These are phyloP conservation scores for Ophiocordyceps unilateralis DNA, from an alignment of 2,329 filamentous ascomycete species.

Conservation along the genomic window DNA sequence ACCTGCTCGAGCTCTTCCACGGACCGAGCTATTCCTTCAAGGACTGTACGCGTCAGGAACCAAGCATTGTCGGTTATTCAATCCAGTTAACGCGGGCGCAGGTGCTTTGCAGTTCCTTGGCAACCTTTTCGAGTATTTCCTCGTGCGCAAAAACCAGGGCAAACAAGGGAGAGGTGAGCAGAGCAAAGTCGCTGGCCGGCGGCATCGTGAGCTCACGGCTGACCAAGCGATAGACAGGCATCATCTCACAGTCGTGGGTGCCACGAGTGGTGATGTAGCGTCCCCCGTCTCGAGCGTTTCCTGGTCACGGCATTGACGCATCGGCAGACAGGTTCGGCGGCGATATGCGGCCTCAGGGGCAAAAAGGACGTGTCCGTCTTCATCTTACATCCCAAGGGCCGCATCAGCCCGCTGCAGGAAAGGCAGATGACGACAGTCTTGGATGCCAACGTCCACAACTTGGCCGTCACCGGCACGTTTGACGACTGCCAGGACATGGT, in stretches of 20 bases:
- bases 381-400: conserved; percentile 83
- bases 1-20: conserved; percentile 89
- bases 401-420: conserved; percentile 78
- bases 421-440: conserved; percentile 92
- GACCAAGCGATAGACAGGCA: not conserved
- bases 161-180: conserved; percentile 39
- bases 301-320: not conserved
- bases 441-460: conserved; percentile 82
- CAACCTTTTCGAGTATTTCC: conserved; percentile 88
- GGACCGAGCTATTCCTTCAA: conserved; percentile 94
- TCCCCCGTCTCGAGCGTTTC: not conserved
- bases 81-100: not conserved
- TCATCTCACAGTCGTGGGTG: conserved; percentile 67
- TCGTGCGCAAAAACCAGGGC: conserved; percentile 53
- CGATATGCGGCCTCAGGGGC: conserved; percentile 84
- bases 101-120: conserved; percentile 89
- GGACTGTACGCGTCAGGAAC: conserved; percentile 28
- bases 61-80: not conserved
- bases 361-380: conserved; percentile 97
- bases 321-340: conserved; percentile 60
- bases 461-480: conserved; percentile 41
- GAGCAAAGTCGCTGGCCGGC: no score
- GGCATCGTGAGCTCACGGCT: not conserved
- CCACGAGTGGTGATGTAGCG: conserved; percentile 54
- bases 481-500: conserved; percentile 52